These are phyloP conservation scores for Candida lessepsii DNA, from an alignment of 805 yeast genomes.

Conservation along the genomic window DNA sequence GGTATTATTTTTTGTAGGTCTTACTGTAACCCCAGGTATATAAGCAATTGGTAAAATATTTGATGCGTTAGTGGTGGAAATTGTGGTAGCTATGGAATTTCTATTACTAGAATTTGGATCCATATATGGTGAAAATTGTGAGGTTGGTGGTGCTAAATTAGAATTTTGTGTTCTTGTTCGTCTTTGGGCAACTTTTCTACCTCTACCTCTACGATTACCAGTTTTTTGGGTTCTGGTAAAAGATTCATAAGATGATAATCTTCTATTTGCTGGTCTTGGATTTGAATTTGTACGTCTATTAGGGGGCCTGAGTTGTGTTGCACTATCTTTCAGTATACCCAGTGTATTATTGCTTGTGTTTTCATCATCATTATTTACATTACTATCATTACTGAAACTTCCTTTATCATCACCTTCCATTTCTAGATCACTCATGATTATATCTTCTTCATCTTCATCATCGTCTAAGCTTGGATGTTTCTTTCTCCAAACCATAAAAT, in stretches of 20 bases:
- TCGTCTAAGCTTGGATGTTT: constrained; percentile 30
- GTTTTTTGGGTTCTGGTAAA: constrained; percentile 39
- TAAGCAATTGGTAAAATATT: constrained; percentile 90
- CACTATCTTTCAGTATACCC: not conserved
- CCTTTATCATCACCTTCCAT: constrained; percentile 18
- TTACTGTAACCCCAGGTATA: constrained; percentile 86
- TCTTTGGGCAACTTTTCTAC: constrained; percentile 18
- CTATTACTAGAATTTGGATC: constrained; percentile 23
- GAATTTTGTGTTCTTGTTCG: constrained; percentile 13
- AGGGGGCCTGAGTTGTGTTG: constrained; percentile 5
- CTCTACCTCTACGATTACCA: constrained; percentile 17
- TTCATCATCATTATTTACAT: constrained; percentile 12
- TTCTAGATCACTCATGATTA: constrained; percentile 20
- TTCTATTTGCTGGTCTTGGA: constrained; percentile 16
- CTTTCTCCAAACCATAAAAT: constrained; percentile 31
- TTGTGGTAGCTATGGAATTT: constrained; percentile 56
- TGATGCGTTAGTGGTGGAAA: constrained; percentile 71
- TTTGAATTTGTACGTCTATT: constrained; percentile 7
- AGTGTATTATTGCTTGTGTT: not conserved
- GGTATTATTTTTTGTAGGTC: constrained; percentile 46
- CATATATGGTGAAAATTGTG: constrained; percentile 16
- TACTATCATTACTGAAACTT: constrained; percentile 19
- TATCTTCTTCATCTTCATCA: constrained; percentile 20
- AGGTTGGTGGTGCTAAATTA: constrained; percentile 10
- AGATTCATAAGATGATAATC: constrained; percentile 42